Conservation (phyloP, 2,329 filamentous ascomycete genomes). For the Pochonia chlamydosporia region DNA sequence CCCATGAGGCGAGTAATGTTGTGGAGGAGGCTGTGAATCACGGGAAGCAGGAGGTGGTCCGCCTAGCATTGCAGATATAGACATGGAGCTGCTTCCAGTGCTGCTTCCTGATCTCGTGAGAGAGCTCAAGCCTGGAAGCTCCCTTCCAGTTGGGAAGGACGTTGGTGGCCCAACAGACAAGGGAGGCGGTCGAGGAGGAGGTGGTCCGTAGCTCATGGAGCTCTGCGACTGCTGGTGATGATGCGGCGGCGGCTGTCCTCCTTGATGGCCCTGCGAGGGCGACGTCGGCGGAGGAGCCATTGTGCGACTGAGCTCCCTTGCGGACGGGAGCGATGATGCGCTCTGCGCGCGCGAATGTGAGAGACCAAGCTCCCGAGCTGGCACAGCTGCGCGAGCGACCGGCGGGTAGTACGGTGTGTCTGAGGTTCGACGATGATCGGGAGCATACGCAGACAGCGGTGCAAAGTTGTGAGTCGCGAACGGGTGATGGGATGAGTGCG, state of each 20-base stretch:
- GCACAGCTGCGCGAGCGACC: slow-evolving; percentile 21
- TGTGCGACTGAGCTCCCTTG: slow-evolving; percentile 29
- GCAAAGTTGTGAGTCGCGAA: slow-evolving; percentile 4
- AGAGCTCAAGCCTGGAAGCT: slow-evolving; percentile 45
- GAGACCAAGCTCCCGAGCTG: slow-evolving; percentile 23
- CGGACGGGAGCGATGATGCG: slow-evolving; percentile 37
- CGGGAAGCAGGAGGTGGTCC: slow-evolving; percentile 39
- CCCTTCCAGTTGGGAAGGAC: slow-evolving; percentile 43
- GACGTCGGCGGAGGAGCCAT: slow-evolving; percentile 42
- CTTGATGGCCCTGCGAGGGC: slow-evolving; percentile 26
- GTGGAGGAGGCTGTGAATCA: slow-evolving; percentile 33
- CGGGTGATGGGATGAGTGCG: slow-evolving; percentile 6
- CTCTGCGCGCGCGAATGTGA: slow-evolving; percentile 35
- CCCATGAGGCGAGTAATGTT: slow-evolving; percentile 38
- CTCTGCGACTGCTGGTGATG: slow-evolving; percentile 24
- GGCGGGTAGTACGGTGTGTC: slow-evolving; percentile 37
- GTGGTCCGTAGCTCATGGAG: slow-evolving; percentile 36
- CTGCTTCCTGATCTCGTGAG: slow-evolving; percentile 39
- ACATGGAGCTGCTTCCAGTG: slow-evolving; percentile 50
- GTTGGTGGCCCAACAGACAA: slow-evolving; percentile 36
- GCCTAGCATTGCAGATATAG: slow-evolving; percentile 55
- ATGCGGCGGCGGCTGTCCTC: slow-evolving; percentile 18
- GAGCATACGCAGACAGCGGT: slow-evolving; percentile 21
- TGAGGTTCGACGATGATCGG: slow-evolving; percentile 32
- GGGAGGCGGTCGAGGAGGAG: slow-evolving; percentile 38